Percentiles rank a stretch among this genome's conserved stretches.
phyloP scores from a whole-genome alignment of 2,329 filamentous ascomycete genomes.

The Daldinia eschscholtzii region DNA sequence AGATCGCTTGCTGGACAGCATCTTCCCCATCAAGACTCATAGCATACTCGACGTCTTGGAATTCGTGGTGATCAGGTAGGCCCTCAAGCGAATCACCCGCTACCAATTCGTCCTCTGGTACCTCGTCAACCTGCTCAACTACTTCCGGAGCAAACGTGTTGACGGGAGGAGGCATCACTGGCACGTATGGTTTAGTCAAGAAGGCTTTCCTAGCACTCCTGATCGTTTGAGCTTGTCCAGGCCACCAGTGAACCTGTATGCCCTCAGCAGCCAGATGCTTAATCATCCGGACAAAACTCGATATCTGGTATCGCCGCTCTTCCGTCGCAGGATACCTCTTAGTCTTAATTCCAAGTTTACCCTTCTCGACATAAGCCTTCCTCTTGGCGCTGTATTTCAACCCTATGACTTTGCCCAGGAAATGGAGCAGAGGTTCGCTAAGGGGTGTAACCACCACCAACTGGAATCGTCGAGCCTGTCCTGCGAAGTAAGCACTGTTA shows the following conservation, averaged over 20 bases:
- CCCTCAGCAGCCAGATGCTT: conserved; percentile 23
- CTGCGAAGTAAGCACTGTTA: conserved; percentile 35
- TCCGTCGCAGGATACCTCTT: conserved; percentile 20
- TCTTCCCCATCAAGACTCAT: not conserved
- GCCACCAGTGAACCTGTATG: conserved; percentile 19
- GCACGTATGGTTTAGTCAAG: not conserved
- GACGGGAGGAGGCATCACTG: not conserved
- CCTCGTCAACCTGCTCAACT: not conserved
- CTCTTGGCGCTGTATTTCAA: conserved; percentile 22
- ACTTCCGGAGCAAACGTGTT: not conserved
- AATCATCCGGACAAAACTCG: conserved; percentile 9
- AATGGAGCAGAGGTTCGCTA: not conserved
- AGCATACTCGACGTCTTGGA: not conserved
- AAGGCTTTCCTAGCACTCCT: conserved; percentile 15
- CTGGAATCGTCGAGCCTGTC: conserved; percentile 22
- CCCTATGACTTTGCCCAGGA: conserved; percentile 19
- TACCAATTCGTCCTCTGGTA: conserved; percentile 2
- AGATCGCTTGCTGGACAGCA: not conserved
- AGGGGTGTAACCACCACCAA: conserved; percentile 17
- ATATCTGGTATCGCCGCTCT: conserved; percentile 18
- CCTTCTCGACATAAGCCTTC: conserved; percentile 21
- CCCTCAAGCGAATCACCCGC: not conserved
- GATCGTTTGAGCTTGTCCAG: not conserved
- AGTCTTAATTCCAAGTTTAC: not conserved
- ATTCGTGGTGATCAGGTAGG: conserved; percentile 1